Conservation (phyloP, 73 alveolate species). For the Paramecium pentaurelia region DNA sequence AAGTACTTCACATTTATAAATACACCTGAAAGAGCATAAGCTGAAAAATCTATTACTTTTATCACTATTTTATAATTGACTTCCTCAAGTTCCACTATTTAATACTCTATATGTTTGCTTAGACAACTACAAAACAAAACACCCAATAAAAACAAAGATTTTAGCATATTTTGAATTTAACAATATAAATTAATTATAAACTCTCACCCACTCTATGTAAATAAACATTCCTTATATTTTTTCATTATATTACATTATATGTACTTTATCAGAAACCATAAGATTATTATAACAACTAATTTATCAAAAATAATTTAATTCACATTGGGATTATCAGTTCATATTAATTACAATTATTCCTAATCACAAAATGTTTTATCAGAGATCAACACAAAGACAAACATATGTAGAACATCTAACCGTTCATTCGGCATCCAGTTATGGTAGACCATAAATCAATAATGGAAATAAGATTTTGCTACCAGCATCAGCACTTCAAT, state of each 20-base stretch:
- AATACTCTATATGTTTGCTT: neutral
- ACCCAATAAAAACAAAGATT: neutral
- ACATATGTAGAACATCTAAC: conserved; percentile 20
- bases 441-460: conserved; percentile 18
- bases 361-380: neutral
- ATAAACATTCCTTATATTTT: neutral
- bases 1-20: neutral
- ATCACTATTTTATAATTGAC: neutral
- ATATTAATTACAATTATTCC: neutral
- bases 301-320: neutral
- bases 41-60: neutral
- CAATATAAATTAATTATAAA: neutral
- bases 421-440: conserved; percentile 37
- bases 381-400: neutral
- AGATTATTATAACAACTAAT: neutral
- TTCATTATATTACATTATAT: neutral
- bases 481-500: conserved; percentile 47
- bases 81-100: neutral
- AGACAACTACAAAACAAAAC: neutral
- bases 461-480: conserved; percentile 56
- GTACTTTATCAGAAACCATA: neutral
- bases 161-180: conserved; percentile 2
- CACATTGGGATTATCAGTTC: conserved; percentile 16
- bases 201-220: neutral
- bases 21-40: neutral